Conservation (phyloP, 2,329 filamentous ascomycete genomes). For the Seiridium cupressi region DNA sequence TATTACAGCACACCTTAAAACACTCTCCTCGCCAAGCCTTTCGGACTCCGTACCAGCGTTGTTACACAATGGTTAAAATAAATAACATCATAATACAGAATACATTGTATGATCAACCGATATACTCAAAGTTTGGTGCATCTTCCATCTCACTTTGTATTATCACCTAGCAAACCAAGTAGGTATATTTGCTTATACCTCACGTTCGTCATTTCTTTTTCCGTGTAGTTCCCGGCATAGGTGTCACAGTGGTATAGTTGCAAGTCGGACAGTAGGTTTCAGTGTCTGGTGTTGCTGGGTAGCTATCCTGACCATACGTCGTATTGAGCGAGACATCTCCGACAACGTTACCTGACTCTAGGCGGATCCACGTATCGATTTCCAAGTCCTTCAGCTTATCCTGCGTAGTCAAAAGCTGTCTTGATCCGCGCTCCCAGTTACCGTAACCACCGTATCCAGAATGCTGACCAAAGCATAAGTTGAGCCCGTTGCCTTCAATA, state of each 20-base stretch:
- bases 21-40: too few species aligned
- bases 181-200: not conserved
- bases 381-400: slow-evolving; percentile 34
- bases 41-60: too few species aligned
- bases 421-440: slow-evolving; percentile 58
- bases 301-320: slow-evolving; percentile 57
- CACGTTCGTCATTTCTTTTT: not conserved
- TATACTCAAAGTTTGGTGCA: too few species aligned
- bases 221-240: not conserved
- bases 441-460: slow-evolving; percentile 71
- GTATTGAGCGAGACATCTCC: slow-evolving; percentile 54
- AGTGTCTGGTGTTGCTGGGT: slow-evolving; percentile 41
- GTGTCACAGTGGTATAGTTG: not conserved
- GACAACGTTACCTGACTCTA: slow-evolving; percentile 54
- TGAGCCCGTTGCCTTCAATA: slow-evolving; percentile 34
- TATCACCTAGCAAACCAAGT: too few species aligned
- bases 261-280: slow-evolving; percentile 13
- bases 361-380: slow-evolving; percentile 59
- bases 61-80: too few species aligned
- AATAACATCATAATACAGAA: too few species aligned
- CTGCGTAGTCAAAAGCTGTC: slow-evolving; percentile 51
- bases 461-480: slow-evolving; percentile 61
- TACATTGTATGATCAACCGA: too few species aligned
- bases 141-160: too few species aligned
- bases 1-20: too few species aligned